These are phyloP conservation scores for Mycena metata DNA, from an alignment of 768 basidiomycete genomes.

Conservation along the genomic window DNA sequence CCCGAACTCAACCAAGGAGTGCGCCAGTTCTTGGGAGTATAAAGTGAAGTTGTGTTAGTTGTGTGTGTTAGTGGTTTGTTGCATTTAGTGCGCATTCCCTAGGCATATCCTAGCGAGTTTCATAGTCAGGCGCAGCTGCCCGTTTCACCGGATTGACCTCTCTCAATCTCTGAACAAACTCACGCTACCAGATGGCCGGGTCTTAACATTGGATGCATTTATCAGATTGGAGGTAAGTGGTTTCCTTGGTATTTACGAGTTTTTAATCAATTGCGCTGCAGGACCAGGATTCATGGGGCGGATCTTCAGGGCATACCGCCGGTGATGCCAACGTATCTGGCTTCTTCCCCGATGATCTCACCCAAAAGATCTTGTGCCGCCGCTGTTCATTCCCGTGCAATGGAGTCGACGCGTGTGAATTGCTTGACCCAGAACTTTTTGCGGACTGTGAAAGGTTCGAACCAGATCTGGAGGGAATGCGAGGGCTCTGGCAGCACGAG, in stretches of 20 bases:
- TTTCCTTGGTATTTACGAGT: background rate
- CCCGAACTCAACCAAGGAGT: too few species aligned
- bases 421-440: conserved; percentile 15
- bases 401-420: conserved; percentile 20
- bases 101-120: too few species aligned
- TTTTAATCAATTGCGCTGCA: background rate
- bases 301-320: background rate
- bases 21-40: too few species aligned
- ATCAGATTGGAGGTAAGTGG: background rate
- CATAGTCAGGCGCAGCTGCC: too few species aligned
- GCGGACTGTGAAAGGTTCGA: conserved; percentile 23
- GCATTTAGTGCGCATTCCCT: too few species aligned
- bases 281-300: conserved; percentile 30
- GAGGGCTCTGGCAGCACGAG: conserved; percentile 22
- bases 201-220: background rate
- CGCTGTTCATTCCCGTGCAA: conserved; percentile 3
- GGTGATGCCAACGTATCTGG: conserved; percentile 10
- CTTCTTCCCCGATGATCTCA: background rate
- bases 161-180: background rate
- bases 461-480: conserved; percentile 7
- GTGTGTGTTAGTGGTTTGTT: too few species aligned
- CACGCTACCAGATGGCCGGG: background rate
- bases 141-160: too few species aligned
- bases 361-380: background rate
- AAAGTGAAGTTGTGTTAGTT: too few species aligned